Evolutionary conservation across 2,329 filamentous ascomycete species (phyloP), one percentile per base, ranked within the genome.

Genomic region (Clonostachys rhizophaga): DNA sequence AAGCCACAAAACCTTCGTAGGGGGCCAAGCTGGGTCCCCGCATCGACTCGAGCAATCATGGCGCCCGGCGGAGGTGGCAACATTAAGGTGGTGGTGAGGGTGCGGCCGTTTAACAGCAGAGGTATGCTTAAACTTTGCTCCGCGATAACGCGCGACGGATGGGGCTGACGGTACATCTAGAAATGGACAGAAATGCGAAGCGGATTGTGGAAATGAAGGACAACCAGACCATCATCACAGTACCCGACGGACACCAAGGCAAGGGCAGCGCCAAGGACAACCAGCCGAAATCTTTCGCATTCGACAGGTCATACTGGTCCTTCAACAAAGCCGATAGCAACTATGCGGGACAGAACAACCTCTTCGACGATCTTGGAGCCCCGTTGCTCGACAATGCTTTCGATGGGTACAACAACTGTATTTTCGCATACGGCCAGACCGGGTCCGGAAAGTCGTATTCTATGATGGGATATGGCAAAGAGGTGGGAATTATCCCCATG

Each of bases 391-490:
- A 99, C 72, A 99, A 99, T 80, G 94, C 94, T 16, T 99, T 99
- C 64, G 84, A 92, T 60, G 94, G 94, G 41, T 99, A 97, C 74
- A 97, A 99, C 76, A 99, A 97, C 68, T 99, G 94, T 76, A 99
- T 99, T 62, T 99, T 99, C 65, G 94, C 94, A 13, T 99, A 99
- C 64, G 94, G 94, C 16, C 94, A 99, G 73, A 99, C 94, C 3
- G 94, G 94, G 56, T 97, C 94, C 1, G 94, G 94, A 69, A 99
- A 99, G 72, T 96, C 91, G 14, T 99, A 99, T 68, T 96, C 91
- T 34, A 99, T 99, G 92, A 99, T 99, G 94, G 94, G 94, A 43
- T 99, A 97, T 69, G 94, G 94, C 46, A 87, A 92, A 60, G 92
- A 99, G 62, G 81, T 91, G 49, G 94, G 94, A 66, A 94, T 99